Evolutionary conservation across 805 yeast genomes (phyloP).

Genomic region (Starmerella vitae): DNA sequence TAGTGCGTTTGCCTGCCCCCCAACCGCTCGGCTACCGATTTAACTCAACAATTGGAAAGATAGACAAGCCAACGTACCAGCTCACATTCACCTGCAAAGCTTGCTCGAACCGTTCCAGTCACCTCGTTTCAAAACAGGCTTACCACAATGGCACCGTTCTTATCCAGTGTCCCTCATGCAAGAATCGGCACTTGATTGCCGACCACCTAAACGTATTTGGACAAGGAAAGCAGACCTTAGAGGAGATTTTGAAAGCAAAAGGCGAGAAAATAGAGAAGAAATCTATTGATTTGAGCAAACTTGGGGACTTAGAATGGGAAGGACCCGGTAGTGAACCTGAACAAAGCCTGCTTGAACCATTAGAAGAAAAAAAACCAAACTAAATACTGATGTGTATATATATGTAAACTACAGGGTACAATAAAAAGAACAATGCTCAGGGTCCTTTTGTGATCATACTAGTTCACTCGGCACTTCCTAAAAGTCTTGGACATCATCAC

Average conservation of each 20-base stretch:
- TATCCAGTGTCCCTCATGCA: slow-evolving; percentile 85
- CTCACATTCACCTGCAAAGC: slow-evolving; percentile 86
- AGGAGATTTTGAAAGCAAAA: slow-evolving; percentile 59
- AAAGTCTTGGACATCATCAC: slow-evolving; percentile 19
- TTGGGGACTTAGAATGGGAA: slow-evolving; percentile 25
- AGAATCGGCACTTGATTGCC: slow-evolving; percentile 77
- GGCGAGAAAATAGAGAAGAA: slow-evolving; percentile 48
- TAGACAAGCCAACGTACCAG: slow-evolving; percentile 68
- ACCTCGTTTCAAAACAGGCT: slow-evolving; percentile 84
- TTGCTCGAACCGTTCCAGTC: slow-evolving; percentile 73
- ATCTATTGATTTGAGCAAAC: slow-evolving; percentile 41
- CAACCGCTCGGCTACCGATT: no score
- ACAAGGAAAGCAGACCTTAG: slow-evolving; percentile 64
- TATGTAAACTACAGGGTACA: neutral
- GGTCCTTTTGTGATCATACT: slow-evolving; percentile 23
- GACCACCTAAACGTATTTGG: slow-evolving; percentile 74
- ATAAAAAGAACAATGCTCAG: slow-evolving; percentile 18
- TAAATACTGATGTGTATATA: neutral
- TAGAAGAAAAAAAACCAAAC: slow-evolving; percentile 6
- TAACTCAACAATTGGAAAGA: slow-evolving; percentile 29
- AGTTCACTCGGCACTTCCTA: slow-evolving; percentile 29
- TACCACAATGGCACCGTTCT: slow-evolving; percentile 75
- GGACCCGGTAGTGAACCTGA: slow-evolving; percentile 16
- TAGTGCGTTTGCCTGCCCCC: no score
- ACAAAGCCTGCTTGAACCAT: slow-evolving; percentile 2